Percentiles rank a stretch among this genome's conserved stretches.
Evolutionary conservation across 2,329 filamentous ascomycete species (phyloP).

Genomic region (Pseudocercospora macadamiae): DNA sequence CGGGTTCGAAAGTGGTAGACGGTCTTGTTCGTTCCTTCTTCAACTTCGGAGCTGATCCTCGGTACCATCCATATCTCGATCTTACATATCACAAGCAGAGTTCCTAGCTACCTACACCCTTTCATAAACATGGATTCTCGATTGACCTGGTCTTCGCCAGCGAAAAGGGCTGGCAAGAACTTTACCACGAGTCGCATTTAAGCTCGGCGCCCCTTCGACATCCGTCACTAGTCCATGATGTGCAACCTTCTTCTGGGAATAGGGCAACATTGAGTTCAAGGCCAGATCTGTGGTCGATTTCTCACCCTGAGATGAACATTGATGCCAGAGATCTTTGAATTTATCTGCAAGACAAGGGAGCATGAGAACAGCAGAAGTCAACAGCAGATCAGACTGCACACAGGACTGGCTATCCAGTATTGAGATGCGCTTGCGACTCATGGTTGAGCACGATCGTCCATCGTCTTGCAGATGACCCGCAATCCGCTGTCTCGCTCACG

Average conservation of each 20-base stretch:
- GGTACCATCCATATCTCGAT: not conserved
- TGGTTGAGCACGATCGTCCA: not conserved
- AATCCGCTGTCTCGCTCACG: not conserved
- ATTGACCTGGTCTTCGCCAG: too few species aligned
- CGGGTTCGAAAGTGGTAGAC: too few species aligned
- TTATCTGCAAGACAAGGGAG: constrained; percentile 2
- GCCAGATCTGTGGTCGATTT: constrained; percentile 5
- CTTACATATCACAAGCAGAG: not conserved
- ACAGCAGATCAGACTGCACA: not conserved
- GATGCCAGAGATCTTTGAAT: not conserved
- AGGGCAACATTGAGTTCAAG: not conserved
- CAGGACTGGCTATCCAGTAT: not conserved
- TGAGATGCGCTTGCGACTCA: not conserved
- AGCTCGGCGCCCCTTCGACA: constrained; percentile 1
- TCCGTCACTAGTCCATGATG: constrained; percentile 4
- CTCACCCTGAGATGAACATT: not conserved
- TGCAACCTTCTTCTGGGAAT: not conserved
- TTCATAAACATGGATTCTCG: too few species aligned
- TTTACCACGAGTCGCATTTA: not conserved
- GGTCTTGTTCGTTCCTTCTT: too few species aligned
- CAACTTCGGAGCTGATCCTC: too few species aligned
- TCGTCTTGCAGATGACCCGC: not conserved
- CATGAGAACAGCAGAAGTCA: not conserved
- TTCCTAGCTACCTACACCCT: not conserved
- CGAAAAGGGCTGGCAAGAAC: too few species aligned